phyloP scores from a whole-genome alignment of 2,329 filamentous ascomycete species.

The Beauveria sp. region DNA sequence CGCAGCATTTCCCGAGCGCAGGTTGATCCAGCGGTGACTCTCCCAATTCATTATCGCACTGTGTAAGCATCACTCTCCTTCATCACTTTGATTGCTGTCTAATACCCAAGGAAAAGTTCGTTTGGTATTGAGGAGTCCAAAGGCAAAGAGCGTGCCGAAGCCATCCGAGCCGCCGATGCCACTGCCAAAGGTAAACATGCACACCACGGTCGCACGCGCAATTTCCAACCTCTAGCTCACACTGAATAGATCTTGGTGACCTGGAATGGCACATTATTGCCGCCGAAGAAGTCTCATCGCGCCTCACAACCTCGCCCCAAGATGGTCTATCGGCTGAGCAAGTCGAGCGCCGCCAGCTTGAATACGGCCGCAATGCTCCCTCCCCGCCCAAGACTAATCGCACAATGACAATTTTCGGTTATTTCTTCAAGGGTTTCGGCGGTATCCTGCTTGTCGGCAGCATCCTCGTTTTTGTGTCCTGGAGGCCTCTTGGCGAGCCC shows the following conservation, averaged over 20 bases:
- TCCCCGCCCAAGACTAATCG: slow-evolving; percentile 57
- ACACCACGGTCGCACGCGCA: not conserved
- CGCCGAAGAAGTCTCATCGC: slow-evolving; percentile 48
- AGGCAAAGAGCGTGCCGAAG: slow-evolving; percentile 33
- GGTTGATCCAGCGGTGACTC: slow-evolving; percentile 20
- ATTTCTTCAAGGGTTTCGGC: slow-evolving; percentile 74
- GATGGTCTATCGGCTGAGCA: slow-evolving; percentile 55
- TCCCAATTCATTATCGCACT: slow-evolving; percentile 50
- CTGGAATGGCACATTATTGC: slow-evolving; percentile 62
- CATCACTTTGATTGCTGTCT: not conserved
- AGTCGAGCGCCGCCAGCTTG: slow-evolving; percentile 42
- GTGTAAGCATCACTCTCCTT: slow-evolving; percentile 29
- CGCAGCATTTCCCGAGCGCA: slow-evolving; percentile 26
- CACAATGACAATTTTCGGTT: slow-evolving; percentile 51
- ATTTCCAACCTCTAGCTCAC: not conserved
- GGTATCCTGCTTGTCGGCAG: slow-evolving; percentile 60
- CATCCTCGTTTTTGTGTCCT: slow-evolving; percentile 68
- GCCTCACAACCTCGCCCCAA: slow-evolving; percentile 47
- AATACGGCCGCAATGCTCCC: slow-evolving; percentile 61
- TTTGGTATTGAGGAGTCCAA: slow-evolving; percentile 50
- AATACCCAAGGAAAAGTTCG: slow-evolving; percentile 26
- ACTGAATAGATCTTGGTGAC: slow-evolving; percentile 44
- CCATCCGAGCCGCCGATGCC: slow-evolving; percentile 32
- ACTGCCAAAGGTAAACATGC: slow-evolving; percentile 34
- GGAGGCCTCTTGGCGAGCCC: slow-evolving; percentile 66